phyloP scores from a whole-genome alignment of 345 rosid species.

The Melaleuca quinquenervia region DNA sequence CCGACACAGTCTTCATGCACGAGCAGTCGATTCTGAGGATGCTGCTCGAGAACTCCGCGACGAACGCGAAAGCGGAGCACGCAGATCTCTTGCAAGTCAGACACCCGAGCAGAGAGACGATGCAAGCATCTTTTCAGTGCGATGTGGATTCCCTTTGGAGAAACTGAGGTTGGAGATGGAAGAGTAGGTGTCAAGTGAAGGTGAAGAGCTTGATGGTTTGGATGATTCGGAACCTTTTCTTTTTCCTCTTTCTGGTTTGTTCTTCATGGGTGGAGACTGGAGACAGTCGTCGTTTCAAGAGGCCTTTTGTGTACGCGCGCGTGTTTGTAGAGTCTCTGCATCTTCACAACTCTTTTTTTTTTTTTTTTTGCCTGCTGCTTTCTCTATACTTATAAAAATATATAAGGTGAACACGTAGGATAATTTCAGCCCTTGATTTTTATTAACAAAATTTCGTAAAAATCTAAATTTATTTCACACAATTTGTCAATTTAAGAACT shows the following conservation, averaged over 20 bases:
- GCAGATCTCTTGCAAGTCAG: not conserved
- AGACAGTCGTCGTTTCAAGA: not conserved
- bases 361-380: not conserved
- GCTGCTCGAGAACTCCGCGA: conserved; percentile 28
- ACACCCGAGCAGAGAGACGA: not conserved
- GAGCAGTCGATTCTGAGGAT: conserved; percentile 47
- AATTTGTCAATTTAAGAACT: no score
- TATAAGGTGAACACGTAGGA: not conserved
- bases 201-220: not conserved
- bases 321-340: not conserved
- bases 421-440: not conserved
- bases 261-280: not conserved
- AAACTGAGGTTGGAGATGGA: not conserved
- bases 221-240: not conserved
- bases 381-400: not conserved
- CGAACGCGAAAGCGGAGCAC: conserved; percentile 14
- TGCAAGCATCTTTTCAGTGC: not conserved
- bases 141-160: not conserved
- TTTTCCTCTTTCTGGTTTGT: not conserved
- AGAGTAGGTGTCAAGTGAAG: not conserved
- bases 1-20: conserved; percentile 21
- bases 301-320: not conserved
- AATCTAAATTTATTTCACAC: no score
- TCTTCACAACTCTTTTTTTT: not conserved
- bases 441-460: no score